These are phyloP conservation scores for Fraxinus sp. DNA, from an alignment of 305 asterid species.

Conservation along the genomic window DNA sequence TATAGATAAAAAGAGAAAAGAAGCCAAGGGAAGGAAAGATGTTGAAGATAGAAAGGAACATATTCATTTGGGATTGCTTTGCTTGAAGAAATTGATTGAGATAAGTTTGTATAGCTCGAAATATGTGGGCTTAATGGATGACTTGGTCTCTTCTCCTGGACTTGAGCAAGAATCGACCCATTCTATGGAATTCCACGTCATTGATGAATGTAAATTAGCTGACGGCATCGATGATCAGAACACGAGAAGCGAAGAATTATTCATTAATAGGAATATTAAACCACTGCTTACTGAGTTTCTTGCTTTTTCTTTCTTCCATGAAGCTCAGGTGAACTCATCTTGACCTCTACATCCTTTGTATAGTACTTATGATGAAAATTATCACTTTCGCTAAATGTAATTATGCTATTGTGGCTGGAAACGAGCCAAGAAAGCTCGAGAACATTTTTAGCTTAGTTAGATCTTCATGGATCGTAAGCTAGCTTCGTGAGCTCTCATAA, in stretches of 20 bases:
- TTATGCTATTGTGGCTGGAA: slow-evolving; percentile 7
- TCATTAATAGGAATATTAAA: slow-evolving; percentile 50
- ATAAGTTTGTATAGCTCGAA: slow-evolving; percentile 44
- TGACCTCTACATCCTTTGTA: slow-evolving; percentile 5
- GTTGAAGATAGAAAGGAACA: slow-evolving; percentile 57
- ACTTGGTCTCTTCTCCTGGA: slow-evolving; percentile 47
- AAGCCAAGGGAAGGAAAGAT: slow-evolving; percentile 49
- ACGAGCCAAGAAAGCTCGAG: slow-evolving; percentile 1
- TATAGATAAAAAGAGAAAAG: slow-evolving; percentile 49
- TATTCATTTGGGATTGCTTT: slow-evolving; percentile 53
- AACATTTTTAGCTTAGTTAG: not conserved
- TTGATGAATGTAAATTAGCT: slow-evolving; percentile 41
- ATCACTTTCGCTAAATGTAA: not conserved
- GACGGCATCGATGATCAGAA: slow-evolving; percentile 50
- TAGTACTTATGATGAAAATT: not conserved
- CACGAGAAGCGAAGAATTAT: slow-evolving; percentile 53
- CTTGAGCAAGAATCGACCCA: slow-evolving; percentile 31
- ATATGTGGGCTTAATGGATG: slow-evolving; percentile 49
- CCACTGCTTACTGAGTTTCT: slow-evolving; percentile 57
- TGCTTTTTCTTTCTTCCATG: slow-evolving; percentile 53
- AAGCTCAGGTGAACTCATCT: slow-evolving; percentile 63
- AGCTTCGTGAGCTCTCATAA: not conserved
- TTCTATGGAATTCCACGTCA: slow-evolving; percentile 24
- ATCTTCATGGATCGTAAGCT: not conserved
- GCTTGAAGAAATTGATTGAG: slow-evolving; percentile 65